Evolutionary conservation across 345 rosid genomes (phyloP), one percentile per base, ranked within the genome.

Genomic region (Raphanus raphanistrum): DNA sequence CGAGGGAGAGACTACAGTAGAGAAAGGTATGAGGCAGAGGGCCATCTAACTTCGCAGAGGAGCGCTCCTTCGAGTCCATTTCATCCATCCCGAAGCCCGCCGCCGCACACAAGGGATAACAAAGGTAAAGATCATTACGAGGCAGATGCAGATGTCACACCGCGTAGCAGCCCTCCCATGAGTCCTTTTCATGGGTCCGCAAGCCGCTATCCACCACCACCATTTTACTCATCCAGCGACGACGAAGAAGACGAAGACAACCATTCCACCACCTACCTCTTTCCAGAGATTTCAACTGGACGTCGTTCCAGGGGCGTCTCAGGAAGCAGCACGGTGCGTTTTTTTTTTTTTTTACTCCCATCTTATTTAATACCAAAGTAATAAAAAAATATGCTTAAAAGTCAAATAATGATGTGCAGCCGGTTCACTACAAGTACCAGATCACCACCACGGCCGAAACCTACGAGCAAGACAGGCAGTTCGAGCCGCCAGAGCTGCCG

Each of bases 361-460:
- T 11, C 38, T 50, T 50, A 2, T 48, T 11, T 13, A 8, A 8
- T 36, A n/a, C 58, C 25, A 28, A n/a, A 75, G 16, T 8, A 68
- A 0, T 5, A 43, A 21, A 10, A 28, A 48, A 10, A 10, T 41
- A 58, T 76, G 57, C 75, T 52, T 61, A 11, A 54, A 17, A 10
- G 31, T 13, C 48, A 10, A 3, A 10, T 41, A 9, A 26, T 10
- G 63, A 10, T 76, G 3, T 76, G 76, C 71, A 77, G 80, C 80
- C 80, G 76, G 80, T 77, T 41, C 76, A 71, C 71, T 77, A 77
- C 80, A 70, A 31, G 60, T 77, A 63, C 48, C 71, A 77, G 65
- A 38, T 71, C 27, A 16, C 71, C 27, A 16, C 71, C 3, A 5
- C 50, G 35, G 41, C 55, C 3, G 80, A 77, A 8, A 71, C 66